A percentile compares a stretch with the other conserved stretches of the same genome.
phyloP scores from a whole-genome alignment of 176 grass and related monocot species.

The Oryza meridionalis region DNA sequence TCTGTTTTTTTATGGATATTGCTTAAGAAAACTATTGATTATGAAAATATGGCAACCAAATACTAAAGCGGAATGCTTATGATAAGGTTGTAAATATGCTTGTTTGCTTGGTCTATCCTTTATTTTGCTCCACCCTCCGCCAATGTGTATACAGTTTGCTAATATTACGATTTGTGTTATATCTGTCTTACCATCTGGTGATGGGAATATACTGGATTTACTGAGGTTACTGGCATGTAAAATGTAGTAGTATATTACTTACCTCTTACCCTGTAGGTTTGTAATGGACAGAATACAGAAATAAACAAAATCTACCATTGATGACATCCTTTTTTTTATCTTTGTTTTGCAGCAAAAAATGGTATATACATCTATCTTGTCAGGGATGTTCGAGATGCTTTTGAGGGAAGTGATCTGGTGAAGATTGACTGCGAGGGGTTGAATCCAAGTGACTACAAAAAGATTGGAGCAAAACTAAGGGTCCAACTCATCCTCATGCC shows the following conservation, averaged over 20 bases:
- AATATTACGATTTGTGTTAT: slow-evolving; percentile 1
- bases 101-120: neutral
- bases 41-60: neutral
- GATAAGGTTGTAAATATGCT: neutral
- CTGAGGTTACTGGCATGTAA: slow-evolving; percentile 22
- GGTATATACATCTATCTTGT: slow-evolving; percentile 95
- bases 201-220: neutral
- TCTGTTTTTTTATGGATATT: neutral
- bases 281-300: neutral
- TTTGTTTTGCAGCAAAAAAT: slow-evolving; percentile 76
- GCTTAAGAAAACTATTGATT: neutral
- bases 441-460: slow-evolving; percentile 98
- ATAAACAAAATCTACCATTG: neutral
- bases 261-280: slow-evolving; percentile 9
- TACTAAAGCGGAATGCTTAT: neutral
- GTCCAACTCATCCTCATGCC: slow-evolving; percentile 36
- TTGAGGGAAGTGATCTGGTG: slow-evolving; percentile 79
- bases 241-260: slow-evolving; percentile 2
- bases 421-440: slow-evolving; percentile 88
- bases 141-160: neutral
- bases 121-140: neutral
- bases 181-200: neutral
- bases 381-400: slow-evolving; percentile 83
- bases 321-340: neutral
- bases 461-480: slow-evolving; percentile 94